These are phyloP conservation scores for Yamadazyma akitaensis DNA, from an alignment of 805 yeast genomes.

Conservation along the genomic window DNA sequence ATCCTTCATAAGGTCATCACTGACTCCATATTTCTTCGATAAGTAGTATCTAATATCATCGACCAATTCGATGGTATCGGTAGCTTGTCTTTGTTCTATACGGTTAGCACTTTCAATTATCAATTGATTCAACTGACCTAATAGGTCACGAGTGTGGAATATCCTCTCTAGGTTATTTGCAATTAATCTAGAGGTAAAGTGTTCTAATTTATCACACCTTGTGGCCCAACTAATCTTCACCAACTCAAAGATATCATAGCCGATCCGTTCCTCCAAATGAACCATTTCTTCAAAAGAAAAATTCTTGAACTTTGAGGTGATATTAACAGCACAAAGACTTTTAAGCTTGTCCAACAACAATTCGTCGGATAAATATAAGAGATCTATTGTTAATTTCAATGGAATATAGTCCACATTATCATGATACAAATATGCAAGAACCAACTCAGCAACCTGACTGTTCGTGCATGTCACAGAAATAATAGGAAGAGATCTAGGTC, in stretches of 20 bases:
- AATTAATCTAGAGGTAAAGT: slow-evolving; percentile 54
- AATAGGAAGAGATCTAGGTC: slow-evolving; percentile 20
- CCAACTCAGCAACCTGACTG: slow-evolving; percentile 15
- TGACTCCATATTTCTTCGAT: slow-evolving; percentile 33
- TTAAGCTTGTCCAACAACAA: slow-evolving; percentile 61
- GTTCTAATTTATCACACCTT: slow-evolving; percentile 61
- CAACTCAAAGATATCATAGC: slow-evolving; percentile 51
- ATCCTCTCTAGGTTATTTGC: slow-evolving; percentile 47
- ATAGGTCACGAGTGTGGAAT: slow-evolving; percentile 29
- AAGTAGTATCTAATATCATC: slow-evolving; percentile 74
- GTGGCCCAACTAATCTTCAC: slow-evolving; percentile 67
- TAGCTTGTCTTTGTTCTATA: slow-evolving; percentile 60
- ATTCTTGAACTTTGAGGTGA: slow-evolving; percentile 30
- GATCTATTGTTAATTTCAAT: slow-evolving; percentile 48
- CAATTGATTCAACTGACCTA: slow-evolving; percentile 17
- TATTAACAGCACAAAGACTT: slow-evolving; percentile 54
- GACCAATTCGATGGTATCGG: slow-evolving; percentile 75
- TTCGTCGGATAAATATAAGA: slow-evolving; percentile 57
- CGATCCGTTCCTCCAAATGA: slow-evolving; percentile 18
- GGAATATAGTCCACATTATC: slow-evolving; percentile 54
- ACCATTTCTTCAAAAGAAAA: slow-evolving; percentile 19
- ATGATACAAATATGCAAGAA: slow-evolving; percentile 47
- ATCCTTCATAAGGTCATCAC: slow-evolving; percentile 22
- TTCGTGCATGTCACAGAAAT: slow-evolving; percentile 23
- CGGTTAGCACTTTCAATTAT: slow-evolving; percentile 50